These are phyloP conservation scores for Stentor roeselii DNA, from an alignment of 73 alveolate species.

Conservation along the genomic window DNA sequence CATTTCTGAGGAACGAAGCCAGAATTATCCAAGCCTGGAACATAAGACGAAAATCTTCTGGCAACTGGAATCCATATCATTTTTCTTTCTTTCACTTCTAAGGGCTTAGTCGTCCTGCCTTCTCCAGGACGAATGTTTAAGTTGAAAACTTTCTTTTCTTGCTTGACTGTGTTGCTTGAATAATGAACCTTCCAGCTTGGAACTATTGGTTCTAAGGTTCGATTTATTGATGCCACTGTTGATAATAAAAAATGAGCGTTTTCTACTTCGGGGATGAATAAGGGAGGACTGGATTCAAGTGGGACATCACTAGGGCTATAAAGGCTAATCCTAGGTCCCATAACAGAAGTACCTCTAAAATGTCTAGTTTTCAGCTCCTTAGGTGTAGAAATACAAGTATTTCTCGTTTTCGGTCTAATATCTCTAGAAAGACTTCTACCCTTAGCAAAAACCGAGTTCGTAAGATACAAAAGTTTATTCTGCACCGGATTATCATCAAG, in stretches of 20 bases:
- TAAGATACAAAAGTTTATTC: not conserved
- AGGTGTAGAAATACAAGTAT: not conserved
- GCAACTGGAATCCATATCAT: conserved; percentile 12
- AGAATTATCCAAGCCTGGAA: not conserved
- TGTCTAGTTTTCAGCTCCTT: not conserved
- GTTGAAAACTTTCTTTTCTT: not conserved
- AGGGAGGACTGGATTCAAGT: not conserved
- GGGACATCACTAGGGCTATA: not conserved
- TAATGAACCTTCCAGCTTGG: not conserved
- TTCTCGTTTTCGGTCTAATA: conserved; percentile 8
- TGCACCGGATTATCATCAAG: not conserved
- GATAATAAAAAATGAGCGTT: conserved; percentile 1
- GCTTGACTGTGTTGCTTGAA: not conserved
- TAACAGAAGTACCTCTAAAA: too few species aligned
- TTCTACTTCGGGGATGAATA: not conserved
- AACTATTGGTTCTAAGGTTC: not conserved
- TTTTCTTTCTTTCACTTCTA: not conserved
- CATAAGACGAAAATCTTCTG: not conserved
- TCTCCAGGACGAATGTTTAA: not conserved
- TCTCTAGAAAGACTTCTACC: conserved; percentile 4
- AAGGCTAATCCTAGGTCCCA: not conserved
- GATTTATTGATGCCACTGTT: not conserved
- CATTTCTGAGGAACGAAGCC: not conserved
- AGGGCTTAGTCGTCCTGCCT: not conserved
- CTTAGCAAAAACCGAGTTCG: not conserved